These are phyloP conservation scores for Geranium brycei DNA, from an alignment of 345 rosid genomes.

Conservation along the genomic window DNA sequence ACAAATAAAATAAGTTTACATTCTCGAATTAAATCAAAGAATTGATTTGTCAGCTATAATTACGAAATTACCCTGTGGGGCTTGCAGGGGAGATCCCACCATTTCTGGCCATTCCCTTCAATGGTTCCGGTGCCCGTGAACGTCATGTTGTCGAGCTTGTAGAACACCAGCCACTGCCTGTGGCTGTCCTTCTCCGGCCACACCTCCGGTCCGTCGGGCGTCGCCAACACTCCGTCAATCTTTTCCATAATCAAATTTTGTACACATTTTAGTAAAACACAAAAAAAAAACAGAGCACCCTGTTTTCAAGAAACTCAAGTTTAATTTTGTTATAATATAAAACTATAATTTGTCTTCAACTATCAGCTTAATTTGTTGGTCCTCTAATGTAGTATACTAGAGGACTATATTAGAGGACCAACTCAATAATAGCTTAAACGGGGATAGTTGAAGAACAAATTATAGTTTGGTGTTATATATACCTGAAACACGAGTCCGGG, in stretches of 20 bases:
- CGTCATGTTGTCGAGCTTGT: constrained; percentile 46
- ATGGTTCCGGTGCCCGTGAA: constrained; percentile 70
- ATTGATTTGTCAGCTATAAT: neutral
- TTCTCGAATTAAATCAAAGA: neutral
- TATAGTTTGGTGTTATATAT: neutral
- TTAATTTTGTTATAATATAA: too few relatives aligned
- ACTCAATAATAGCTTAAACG: too few relatives aligned
- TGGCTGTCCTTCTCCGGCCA: constrained; percentile 73
- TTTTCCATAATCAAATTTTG: constrained; percentile 7
- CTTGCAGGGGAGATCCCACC: constrained; percentile 99
- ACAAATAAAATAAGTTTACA: neutral
- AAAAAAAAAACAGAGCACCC: neutral
- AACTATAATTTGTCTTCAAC: too few relatives aligned
- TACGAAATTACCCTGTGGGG: constrained; percentile 65
- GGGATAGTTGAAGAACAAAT: neutral
- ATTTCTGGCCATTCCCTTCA: constrained; percentile 89
- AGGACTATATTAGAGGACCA: neutral
- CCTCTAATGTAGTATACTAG: neutral
- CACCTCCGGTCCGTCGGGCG: constrained; percentile 79
- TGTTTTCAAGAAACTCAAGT: neutral
- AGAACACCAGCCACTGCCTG: constrained; percentile 88
- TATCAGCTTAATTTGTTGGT: neutral
- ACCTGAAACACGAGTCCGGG: constrained; percentile 78
- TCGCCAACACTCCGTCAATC: constrained; percentile 77
- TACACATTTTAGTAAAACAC: neutral